Percentiles rank a stretch among this genome's conserved stretches.
phyloP scores from a whole-genome alignment of 257 asterid species.

The Ballota nigra region DNA sequence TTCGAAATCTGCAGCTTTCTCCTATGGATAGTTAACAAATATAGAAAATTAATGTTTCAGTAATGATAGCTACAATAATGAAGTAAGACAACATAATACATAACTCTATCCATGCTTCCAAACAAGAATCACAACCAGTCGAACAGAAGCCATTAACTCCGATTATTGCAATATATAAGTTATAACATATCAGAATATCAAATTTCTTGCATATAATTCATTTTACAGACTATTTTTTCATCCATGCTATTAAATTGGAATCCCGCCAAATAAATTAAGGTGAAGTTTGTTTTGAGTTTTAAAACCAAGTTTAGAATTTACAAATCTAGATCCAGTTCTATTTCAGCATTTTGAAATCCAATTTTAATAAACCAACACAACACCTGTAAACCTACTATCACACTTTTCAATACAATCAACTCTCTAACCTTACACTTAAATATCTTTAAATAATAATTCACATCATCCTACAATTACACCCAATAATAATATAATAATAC shows the following conservation, averaged over 20 bases:
- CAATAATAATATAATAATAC: no score
- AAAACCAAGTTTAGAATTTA: no score
- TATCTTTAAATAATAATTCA: no score
- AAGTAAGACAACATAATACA: neutral
- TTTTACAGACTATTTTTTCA: neutral
- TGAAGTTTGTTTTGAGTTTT: no score
- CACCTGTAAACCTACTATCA: no score
- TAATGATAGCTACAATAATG: neutral
- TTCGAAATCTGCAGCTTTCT: conserved; percentile 40
- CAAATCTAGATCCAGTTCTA: no score
- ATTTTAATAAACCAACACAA: no score
- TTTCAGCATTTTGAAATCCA: no score
- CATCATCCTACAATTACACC: no score
- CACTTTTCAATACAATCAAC: no score
- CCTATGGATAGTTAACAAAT: conserved; percentile 29
- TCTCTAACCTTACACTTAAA: no score
- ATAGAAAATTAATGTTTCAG: neutral
- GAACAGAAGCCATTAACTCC: neutral
- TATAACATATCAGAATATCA: neutral
- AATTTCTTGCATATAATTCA: neutral
- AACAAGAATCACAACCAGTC: neutral
- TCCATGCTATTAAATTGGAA: neutral
- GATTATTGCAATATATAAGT: neutral
- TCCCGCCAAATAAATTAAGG: neutral
- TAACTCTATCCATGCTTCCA: neutral